Conservation (phyloP, 2,329 filamentous ascomycete species). For the Aspergillus sojae region DNA sequence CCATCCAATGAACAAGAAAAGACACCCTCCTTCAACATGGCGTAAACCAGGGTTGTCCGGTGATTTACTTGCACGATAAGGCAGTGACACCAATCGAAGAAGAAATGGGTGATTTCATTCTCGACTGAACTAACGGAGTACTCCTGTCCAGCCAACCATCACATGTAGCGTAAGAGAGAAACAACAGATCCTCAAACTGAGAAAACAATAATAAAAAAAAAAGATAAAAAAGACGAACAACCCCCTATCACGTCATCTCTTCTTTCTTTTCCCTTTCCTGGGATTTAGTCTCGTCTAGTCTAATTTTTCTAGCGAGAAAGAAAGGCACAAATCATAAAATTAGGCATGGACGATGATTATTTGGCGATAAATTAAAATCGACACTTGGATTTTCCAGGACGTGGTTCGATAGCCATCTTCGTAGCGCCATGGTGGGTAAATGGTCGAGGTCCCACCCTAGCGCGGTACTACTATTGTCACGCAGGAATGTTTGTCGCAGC, state of each 20-base stretch:
- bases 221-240: neutral
- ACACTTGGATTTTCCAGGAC: neutral
- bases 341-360: neutral
- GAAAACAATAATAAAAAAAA: neutral
- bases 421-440: neutral
- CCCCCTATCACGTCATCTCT: neutral
- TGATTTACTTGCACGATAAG: neutral
- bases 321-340: neutral
- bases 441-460: neutral
- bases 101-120: neutral
- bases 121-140: neutral
- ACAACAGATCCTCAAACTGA: neutral
- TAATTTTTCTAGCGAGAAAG: neutral
- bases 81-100: neutral
- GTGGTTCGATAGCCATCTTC: neutral
- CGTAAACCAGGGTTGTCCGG: neutral
- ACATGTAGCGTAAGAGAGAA: neutral
- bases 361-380: neutral
- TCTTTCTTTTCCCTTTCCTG: neutral
- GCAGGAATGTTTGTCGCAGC: constrained; percentile 4
- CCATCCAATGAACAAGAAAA: neutral
- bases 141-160: neutral
- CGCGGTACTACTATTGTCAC: neutral
- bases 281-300: neutral
- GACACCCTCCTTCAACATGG: neutral